Percentiles rank a stretch among this genome's conserved stretches.
Evolutionary conservation across 352 stramenopile genomes (phyloP).

Genomic region (Phytophthora cactorum): DNA sequence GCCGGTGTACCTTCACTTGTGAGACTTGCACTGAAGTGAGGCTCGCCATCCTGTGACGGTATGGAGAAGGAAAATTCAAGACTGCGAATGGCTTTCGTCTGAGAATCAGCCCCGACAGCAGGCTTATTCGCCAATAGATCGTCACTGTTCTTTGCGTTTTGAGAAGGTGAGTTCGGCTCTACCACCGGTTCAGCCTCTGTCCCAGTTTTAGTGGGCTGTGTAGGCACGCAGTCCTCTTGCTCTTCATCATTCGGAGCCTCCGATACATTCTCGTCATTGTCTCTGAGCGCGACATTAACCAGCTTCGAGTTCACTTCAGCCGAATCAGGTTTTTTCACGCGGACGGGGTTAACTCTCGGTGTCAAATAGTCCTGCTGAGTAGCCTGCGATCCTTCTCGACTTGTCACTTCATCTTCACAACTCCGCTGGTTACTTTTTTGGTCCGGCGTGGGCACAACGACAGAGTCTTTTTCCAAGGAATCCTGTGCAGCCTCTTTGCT

Average conservation of each 20-base stretch:
- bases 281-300: not conserved
- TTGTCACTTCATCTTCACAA: constrained; percentile 31
- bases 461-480: not conserved
- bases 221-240: constrained; percentile 54
- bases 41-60: constrained; percentile 64
- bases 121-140: constrained; percentile 18
- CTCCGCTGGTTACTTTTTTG: constrained; percentile 7
- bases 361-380: constrained; percentile 38
- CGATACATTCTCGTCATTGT: constrained; percentile 1
- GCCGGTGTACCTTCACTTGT: constrained; percentile 37
- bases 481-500: not conserved
- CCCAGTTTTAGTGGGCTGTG: constrained; percentile 42
- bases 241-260: constrained; percentile 28
- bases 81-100: constrained; percentile 61
- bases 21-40: constrained; percentile 42
- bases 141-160: constrained; percentile 40
- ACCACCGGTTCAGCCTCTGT: constrained; percentile 16
- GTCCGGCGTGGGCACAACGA: not conserved
- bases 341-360: constrained; percentile 24
- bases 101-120: constrained; percentile 27
- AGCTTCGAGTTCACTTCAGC: not conserved
- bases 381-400: constrained; percentile 31
- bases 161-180: constrained; percentile 13
- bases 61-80: constrained; percentile 73
- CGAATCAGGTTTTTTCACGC: constrained; percentile 4